Conservation (phyloP, 768 basidiomycete species). For the Xerocomellus intermedius region DNA sequence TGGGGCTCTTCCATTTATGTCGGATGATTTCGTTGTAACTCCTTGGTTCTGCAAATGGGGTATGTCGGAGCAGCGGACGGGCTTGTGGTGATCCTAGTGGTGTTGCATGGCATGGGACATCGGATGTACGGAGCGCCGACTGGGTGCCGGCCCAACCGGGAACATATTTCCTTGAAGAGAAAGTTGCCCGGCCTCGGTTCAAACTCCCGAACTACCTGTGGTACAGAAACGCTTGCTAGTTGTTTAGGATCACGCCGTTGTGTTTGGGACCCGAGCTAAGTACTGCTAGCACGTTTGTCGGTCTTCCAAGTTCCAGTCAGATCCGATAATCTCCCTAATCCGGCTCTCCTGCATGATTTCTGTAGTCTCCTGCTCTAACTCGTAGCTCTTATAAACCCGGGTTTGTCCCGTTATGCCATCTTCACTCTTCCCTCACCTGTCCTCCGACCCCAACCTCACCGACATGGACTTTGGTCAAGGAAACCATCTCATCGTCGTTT, state of each 20-base stretch:
- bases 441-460: slow-evolving; percentile 28
- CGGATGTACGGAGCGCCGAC: slow-evolving; percentile 6
- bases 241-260: too few relatives aligned
- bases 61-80: slow-evolving; percentile 7
- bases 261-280: too few relatives aligned
- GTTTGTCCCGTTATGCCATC: slow-evolving; percentile 19
- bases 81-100: neutral
- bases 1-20: neutral
- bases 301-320: slow-evolving; percentile 6
- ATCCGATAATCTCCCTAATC: slow-evolving; percentile 38
- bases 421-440: slow-evolving; percentile 25
- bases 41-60: slow-evolving; percentile 3
- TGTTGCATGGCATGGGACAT: neutral
- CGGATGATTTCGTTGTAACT: neutral
- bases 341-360: slow-evolving; percentile 25
- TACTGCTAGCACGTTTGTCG: too few relatives aligned
- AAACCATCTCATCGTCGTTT: slow-evolving; percentile 89
- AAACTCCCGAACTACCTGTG: too few relatives aligned
- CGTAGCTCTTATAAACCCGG: slow-evolving; percentile 30
- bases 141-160: too few relatives aligned
- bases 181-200: neutral
- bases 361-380: slow-evolving; percentile 9
- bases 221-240: too few relatives aligned
- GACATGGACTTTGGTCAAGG: slow-evolving; percentile 49
- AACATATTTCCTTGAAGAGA: neutral